Evolutionary conservation across 345 rosid species (phyloP), one percentile per base, ranked within the genome.

Genomic region (Luvunga scandens): DNA sequence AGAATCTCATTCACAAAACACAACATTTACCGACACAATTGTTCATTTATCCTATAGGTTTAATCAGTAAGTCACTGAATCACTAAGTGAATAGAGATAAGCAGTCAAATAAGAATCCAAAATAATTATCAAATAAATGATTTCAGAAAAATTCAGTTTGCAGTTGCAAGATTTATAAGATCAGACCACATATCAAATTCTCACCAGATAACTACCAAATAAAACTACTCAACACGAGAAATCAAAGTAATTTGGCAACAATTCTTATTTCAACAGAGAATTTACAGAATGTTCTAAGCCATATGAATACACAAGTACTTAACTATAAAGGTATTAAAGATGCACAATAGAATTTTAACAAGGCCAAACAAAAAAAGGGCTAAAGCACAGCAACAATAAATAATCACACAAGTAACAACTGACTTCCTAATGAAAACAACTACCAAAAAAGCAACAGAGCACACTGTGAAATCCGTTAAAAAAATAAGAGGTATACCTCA

Each of bases 401-500:
- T 10, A 33, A 24, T 66, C 16, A 66, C 48, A 66, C 24, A 36
- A 66, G 70, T 8, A 6, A 36, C 7, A 22, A 8, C 3, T 34
- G 27, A 66, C 16, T 21, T 21, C 69, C 27, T 8, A 33, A 66
- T 66, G 16, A 21, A 21, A 22, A 31, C 34, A 36, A 24, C 62
- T 8, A 2, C 27, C 27, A 59, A 59, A 7, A 0, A 66, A 33
- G 22, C 69, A 28, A 27, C 6, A 42, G 4, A 19, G 8, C 19
- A 28, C 34, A 28, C 21, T 8, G 6, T 61, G 27, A 62, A 74
- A 22, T 30, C 14, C 3, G 7, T 3, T 18, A 53, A 30, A 45
- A 45, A 12, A 34, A 14, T 1, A 48, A 30, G 34, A 71, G 33
- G 19, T 7, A 70, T 69, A 77, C 76, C 81, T 71, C 81, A 2